Conservation (phyloP, 306 rosid species). For the Luffa aegyptiaca region DNA sequence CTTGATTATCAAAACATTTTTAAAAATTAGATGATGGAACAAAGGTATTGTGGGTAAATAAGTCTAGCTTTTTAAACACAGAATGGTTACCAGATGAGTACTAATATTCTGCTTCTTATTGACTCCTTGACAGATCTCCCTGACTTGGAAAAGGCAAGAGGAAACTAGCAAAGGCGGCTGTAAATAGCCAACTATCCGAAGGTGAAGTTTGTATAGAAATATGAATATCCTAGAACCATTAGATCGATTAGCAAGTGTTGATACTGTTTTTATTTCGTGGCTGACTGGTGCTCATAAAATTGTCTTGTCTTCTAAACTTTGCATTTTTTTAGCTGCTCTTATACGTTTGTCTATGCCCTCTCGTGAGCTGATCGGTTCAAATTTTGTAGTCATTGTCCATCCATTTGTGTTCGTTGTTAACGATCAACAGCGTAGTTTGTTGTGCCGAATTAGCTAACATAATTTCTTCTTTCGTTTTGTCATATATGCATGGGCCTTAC, state of each 20-base stretch:
- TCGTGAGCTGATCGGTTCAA: neutral
- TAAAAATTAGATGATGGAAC: neutral
- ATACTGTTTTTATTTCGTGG: neutral
- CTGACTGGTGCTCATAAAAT: neutral
- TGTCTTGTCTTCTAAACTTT: neutral
- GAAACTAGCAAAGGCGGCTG: slow-evolving; percentile 20
- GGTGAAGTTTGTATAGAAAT: neutral
- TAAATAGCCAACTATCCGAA: neutral
- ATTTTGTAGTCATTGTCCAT: neutral
- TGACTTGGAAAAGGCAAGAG: slow-evolving; percentile 84
- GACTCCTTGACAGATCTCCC: slow-evolving; percentile 59
- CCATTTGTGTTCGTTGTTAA: neutral
- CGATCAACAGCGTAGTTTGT: neutral
- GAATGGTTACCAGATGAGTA: neutral
- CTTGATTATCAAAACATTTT: neutral
- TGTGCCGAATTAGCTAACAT: neutral
- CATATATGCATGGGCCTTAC: neutral
- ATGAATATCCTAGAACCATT: neutral
- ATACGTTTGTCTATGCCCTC: neutral
- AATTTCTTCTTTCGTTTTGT: neutral
- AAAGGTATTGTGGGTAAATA: neutral
- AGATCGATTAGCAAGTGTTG: neutral
- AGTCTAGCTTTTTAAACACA: neutral
- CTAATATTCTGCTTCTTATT: neutral
- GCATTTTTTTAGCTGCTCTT: neutral